A percentile compares a stretch with the other conserved stretches of the same genome.
phyloP scores from a whole-genome alignment of 176 grass and related monocot species.

The Juncus effusus region DNA sequence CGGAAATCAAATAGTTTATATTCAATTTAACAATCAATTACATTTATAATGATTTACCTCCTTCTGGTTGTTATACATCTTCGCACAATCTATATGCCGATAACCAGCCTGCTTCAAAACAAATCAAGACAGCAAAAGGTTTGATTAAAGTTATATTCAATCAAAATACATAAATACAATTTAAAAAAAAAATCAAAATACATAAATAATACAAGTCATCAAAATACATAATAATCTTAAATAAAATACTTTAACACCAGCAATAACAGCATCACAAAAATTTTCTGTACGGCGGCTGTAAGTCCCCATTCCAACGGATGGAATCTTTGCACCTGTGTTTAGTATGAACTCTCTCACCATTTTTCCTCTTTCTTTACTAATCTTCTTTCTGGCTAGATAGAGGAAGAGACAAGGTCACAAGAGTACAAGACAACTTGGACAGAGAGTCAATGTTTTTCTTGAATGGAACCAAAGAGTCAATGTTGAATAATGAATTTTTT shows the following conservation, averaged over 20 bases:
- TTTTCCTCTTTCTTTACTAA: not conserved
- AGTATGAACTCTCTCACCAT: constrained; percentile 58
- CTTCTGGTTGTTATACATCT: constrained; percentile 56
- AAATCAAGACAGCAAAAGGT: not conserved
- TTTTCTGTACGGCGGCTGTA: constrained; percentile 47
- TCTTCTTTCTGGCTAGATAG: not conserved
- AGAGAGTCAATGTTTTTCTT: too few species aligned
- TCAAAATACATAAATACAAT: not conserved
- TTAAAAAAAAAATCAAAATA: too few species aligned
- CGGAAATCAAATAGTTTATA: not conserved
- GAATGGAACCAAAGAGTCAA: too few species aligned
- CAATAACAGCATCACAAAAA: constrained; percentile 45
- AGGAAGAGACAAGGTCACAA: too few species aligned
- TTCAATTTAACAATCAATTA: not conserved
- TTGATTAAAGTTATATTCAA: not conserved
- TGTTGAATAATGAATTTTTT: too few species aligned
- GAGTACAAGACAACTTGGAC: too few species aligned
- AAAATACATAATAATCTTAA: not conserved
- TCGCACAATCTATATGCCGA: constrained; percentile 76
- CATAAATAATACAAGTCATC: not conserved
- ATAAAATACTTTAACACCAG: constrained; percentile 52
- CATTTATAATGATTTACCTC: constrained; percentile 37
- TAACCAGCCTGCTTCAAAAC: constrained; percentile 53
- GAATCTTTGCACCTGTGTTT: constrained; percentile 69
- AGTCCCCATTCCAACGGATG: constrained; percentile 72